These are phyloP conservation scores for Coelastrella sp. DNA, from an alignment of 139 green algal genomes.

Conservation along the genomic window DNA sequence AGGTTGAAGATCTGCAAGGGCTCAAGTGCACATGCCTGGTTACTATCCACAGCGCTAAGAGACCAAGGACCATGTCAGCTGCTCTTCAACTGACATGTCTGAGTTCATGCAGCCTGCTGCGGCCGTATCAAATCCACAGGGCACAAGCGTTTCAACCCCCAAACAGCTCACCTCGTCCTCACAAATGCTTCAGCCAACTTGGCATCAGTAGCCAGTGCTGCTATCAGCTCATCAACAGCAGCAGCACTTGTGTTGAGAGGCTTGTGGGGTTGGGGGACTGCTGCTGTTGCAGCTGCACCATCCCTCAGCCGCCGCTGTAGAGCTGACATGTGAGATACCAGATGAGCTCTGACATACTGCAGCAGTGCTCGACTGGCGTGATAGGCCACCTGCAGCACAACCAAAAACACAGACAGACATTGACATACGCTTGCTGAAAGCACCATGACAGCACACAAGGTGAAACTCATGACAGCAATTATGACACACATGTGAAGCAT, in stretches of 20 bases:
- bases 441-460: too few species aligned
- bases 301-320: slow-evolving; percentile 36
- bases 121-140: slow-evolving; percentile 47
- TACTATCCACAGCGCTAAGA: too few species aligned
- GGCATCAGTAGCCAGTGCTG: slow-evolving; percentile 53
- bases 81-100: too few species aligned
- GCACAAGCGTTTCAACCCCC: slow-evolving; percentile 48
- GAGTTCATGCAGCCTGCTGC: neutral
- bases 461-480: too few species aligned
- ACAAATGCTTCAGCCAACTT: slow-evolving; percentile 63
- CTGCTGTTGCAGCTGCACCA: neutral
- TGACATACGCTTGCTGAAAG: neutral
- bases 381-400: slow-evolving; percentile 56
- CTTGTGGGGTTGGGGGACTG: slow-evolving; percentile 41
- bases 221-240: slow-evolving; percentile 59
- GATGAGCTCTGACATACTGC: slow-evolving; percentile 72
- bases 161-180: slow-evolving; percentile 5
- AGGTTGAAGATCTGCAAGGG: too few species aligned
- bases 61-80: too few species aligned
- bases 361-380: slow-evolving; percentile 68
- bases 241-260: slow-evolving; percentile 64
- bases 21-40: too few species aligned
- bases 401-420: neutral
- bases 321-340: slow-evolving; percentile 58
- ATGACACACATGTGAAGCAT: too few species aligned